Evolutionary conservation across 176 grass and related monocot species (phyloP), one percentile per base, ranked within the genome.

Genomic region (Bonia amplexicaulis): DNA sequence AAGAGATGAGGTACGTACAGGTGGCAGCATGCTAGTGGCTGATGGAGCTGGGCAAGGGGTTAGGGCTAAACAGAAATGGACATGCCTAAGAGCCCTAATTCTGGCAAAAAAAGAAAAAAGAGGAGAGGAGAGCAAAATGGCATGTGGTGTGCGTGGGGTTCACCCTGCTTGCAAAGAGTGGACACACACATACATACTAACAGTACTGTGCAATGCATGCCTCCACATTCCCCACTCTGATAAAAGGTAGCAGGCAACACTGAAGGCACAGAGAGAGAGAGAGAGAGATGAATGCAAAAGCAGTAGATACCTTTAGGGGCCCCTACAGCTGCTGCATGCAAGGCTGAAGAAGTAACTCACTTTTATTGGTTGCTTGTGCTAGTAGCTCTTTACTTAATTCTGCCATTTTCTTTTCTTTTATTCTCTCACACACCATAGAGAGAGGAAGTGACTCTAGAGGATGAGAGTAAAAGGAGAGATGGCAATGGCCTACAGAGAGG

Each of bases 171-270:
- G 81, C 79, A 89, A 90, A 90, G 84, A 81, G 80, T 89, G 69
- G 73, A 88, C 83, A 80, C 91, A 89, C 89, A 92, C 17, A 85
- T 33, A 47, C 79, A 78, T 60, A 69, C 87, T 89, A 89, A 49
- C 81, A 78, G 73, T 29, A 79, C 84, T 85, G 88, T 88, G 76
- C 69, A 52, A 79, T 91, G 84, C 91, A 92, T 93, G 90, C 89
- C 90, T 93, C 89, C 89, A 92, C 82, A 93, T 97, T 90, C 87
- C 86, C 89, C 90, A 83, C 86, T 91, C 91, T 91, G 83, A 91
- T 85, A 80, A 89, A 85, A 92, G 89, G 90, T 94, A 87, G 85
- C 90, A 97, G 82, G 73, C 74, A 80, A 71, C 80, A 83, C 71
- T 55, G 71, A 74, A 82, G 75, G 2, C 8, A 69, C 7, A 59